Base-by-base conservation (phyloP, 2,329 filamentous ascomycete genomes). In the Blastomyces gilchristii region DNA sequence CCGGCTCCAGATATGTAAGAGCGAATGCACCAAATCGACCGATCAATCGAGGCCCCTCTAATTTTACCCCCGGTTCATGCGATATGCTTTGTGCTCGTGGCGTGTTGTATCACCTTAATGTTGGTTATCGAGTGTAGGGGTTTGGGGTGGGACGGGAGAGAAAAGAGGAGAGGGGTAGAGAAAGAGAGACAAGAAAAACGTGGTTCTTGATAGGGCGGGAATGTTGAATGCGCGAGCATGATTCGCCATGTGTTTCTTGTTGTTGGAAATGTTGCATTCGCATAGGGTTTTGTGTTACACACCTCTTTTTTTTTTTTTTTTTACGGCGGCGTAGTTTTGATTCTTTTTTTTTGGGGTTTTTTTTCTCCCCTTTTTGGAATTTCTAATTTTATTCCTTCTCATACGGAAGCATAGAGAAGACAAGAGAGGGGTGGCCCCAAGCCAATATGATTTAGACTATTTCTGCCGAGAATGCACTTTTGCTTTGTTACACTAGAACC, bases 191-290 rank as follows among this genome's bases (percentile, higher is more conserved):
- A 53, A n/a, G 8, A 41, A 41, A 57, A 41, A 57, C 34, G 34
- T 41, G 34, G 37, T 14, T 57, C 18, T 41, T 14, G 34, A 41
- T 57, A 34, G 18, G 34, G 16, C 53, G 12, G 34, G 9, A 41
- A 39, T 37, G 31, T n/a, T n/a, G n/a, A n/a, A n/a, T n/a, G n/a
- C n/a, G n/a, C n/a, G n/a, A n/a, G n/a, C 41, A 12, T 39, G 53
- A 57, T 57, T 57, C 25, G 53, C 54, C 37, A 57, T 57, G 54
- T 57, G 54, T 41, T 57, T 12, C 41, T 37, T 37, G 7, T 7
- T 34, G 31, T 37, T 37, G 34, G 50, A 14, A 18, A 34, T 16
- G 28, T 34, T 53, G 47, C 22, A 25, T 28, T 34, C 14, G n/a
- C n/a, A 7, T 1, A 39, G 2, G 9, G 37, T 39, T 39, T 39